Conservation (phyloP, 306 rosid genomes). For the Rosa chinensis region DNA sequence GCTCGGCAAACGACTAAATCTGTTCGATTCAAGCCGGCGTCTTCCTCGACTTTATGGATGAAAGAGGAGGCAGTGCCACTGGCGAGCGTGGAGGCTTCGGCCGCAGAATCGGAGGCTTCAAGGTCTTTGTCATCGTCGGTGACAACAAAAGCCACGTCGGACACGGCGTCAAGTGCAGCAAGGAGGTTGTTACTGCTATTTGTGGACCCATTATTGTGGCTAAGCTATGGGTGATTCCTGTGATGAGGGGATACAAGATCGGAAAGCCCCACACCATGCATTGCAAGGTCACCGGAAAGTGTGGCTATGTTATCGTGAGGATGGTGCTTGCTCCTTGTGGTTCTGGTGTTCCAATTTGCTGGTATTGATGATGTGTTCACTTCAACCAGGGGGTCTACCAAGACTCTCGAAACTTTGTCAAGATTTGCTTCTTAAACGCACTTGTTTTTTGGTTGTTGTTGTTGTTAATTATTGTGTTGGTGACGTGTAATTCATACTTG, state of each 20-base stretch:
- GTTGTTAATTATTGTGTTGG: no score
- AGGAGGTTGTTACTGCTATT: slow-evolving; percentile 71
- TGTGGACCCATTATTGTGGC: slow-evolving; percentile 64
- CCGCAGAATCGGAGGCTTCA: slow-evolving; percentile 50
- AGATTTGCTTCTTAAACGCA: slow-evolving; percentile 33
- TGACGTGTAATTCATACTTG: no score
- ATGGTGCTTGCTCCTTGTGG: slow-evolving; percentile 75
- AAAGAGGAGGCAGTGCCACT: slow-evolving; percentile 26
- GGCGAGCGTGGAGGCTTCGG: slow-evolving; percentile 65
- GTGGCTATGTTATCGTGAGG: slow-evolving; percentile 62
- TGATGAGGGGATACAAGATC: slow-evolving; percentile 70
- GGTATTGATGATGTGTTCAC: slow-evolving; percentile 72
- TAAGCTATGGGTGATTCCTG: slow-evolving; percentile 64
- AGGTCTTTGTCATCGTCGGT: slow-evolving; percentile 70
- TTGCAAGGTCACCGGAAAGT: slow-evolving; percentile 66
- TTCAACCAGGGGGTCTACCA: slow-evolving; percentile 73
- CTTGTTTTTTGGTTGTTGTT: no score
- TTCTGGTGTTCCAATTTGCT: slow-evolving; percentile 56
- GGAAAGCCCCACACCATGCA: slow-evolving; percentile 69
- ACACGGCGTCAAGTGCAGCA: slow-evolving; percentile 71
- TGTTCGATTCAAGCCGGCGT: no score
- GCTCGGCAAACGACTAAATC: no score
- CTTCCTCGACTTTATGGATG: slow-evolving; percentile 42
- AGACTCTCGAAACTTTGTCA: slow-evolving; percentile 84
- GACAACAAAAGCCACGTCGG: slow-evolving; percentile 71